Evolutionary conservation across 2,329 filamentous ascomycete species (phyloP).

Genomic region (Trichoderma sp.): DNA sequence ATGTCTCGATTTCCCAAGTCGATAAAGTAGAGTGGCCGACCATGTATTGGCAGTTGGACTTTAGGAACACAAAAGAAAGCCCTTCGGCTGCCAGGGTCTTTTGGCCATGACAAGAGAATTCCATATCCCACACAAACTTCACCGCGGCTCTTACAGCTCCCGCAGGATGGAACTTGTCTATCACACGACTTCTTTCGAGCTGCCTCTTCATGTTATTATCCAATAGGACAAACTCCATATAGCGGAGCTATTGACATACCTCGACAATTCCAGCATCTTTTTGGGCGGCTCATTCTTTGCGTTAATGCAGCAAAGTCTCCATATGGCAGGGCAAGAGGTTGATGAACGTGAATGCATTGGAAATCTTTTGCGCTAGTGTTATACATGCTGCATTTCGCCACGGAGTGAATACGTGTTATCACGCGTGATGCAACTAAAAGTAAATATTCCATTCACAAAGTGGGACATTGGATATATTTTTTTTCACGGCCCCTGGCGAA

Average conservation of each 20-base stretch:
- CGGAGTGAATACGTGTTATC: not conserved
- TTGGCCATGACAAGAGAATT: slow-evolving; percentile 3
- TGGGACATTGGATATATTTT: not conserved
- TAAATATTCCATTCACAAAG: not conserved
- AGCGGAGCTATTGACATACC: not conserved
- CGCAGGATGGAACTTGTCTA: slow-evolving; percentile 10
- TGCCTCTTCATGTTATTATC: not conserved
- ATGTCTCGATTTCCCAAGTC: not conserved
- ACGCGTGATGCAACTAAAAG: not conserved
- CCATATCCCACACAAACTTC: not conserved
- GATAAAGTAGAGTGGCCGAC: not conserved
- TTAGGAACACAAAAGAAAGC: not conserved
- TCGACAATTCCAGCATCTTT: not conserved
- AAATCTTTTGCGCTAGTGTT: not conserved
- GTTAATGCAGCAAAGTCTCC: not conserved
- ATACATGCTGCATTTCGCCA: not conserved
- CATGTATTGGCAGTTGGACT: not conserved
- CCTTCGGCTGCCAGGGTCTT: not conserved
- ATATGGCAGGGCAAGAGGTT: not conserved
- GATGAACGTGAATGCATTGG: not conserved
- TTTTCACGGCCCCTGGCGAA: not conserved
- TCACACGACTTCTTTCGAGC: slow-evolving; percentile 2
- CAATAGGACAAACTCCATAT: not conserved
- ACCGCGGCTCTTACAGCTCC: not conserved
- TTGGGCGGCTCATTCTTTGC: not conserved